Conservation (phyloP, 768 basidiomycete genomes). For the Tulasnella sp. region DNA sequence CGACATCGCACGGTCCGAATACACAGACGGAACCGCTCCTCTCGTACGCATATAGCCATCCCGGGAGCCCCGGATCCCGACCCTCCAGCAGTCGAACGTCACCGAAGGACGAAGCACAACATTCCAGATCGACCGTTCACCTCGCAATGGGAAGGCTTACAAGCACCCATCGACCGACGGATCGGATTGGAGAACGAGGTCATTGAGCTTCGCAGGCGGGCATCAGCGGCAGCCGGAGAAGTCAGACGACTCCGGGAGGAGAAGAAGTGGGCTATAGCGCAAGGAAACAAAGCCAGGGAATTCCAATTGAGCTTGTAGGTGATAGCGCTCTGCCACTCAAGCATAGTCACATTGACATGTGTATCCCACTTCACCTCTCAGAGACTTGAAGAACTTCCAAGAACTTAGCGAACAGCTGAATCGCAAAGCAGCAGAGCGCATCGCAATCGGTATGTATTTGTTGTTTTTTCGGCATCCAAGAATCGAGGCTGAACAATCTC, state of each 20-base stretch:
- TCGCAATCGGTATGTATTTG: not conserved
- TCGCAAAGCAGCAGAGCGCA: conserved; percentile 41
- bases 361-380: not conserved
- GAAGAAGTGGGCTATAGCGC: conserved; percentile 73
- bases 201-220: conserved; percentile 61
- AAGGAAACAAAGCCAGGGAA: conserved; percentile 64
- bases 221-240: conserved; percentile 73
- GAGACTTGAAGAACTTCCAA: conserved; percentile 58
- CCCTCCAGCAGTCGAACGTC: not conserved
- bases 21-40: not conserved
- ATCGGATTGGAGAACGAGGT: conserved; percentile 34
- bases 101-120: conserved; percentile 4
- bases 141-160: conserved; percentile 9
- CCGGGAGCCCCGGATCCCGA: not conserved
- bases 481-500: not conserved
- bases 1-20: not conserved
- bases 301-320: conserved; percentile 67
- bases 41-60: not conserved
- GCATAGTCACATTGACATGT: not conserved
- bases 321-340: not conserved
- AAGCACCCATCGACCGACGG: not conserved
- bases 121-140: conserved; percentile 1
- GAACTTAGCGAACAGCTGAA: conserved; percentile 72
- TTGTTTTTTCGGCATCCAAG: not conserved
- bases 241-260: conserved; percentile 75